These are phyloP conservation scores for Pythium guiyangense DNA, from an alignment of 352 stramenopile species.

Conservation along the genomic window DNA sequence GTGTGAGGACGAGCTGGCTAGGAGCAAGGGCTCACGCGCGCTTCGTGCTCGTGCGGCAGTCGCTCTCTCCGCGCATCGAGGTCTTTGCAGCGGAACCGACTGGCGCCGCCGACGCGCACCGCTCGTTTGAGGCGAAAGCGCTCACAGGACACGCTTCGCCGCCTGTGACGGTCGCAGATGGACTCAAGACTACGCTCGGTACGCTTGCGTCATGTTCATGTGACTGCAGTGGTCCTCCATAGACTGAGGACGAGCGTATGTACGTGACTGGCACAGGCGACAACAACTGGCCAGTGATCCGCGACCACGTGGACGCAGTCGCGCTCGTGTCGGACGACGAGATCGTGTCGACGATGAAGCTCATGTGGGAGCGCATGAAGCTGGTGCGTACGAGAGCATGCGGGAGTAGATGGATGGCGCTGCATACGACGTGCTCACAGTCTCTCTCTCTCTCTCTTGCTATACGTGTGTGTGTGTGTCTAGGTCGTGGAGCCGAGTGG, in stretches of 20 bases:
- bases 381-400: conserved; percentile 24
- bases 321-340: conserved; percentile 82
- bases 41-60: conserved; percentile 5
- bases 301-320: conserved; percentile 83
- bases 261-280: conserved; percentile 33
- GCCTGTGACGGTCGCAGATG: conserved; percentile 54
- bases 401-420: too few species aligned
- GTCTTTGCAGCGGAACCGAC: conserved; percentile 70
- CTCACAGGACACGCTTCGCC: conserved; percentile 37
- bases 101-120: conserved; percentile 53
- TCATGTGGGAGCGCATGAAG: conserved; percentile 91
- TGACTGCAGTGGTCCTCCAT: too few species aligned
- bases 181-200: conserved; percentile 79
- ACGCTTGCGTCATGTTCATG: conserved; percentile 1
- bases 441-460: conserved; percentile 1
- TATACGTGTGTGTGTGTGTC: background rate
- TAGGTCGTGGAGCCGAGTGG: conserved; percentile 70
- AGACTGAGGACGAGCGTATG: too few species aligned
- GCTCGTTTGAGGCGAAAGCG: conserved; percentile 37
- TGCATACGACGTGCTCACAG: background rate
- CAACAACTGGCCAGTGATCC: conserved; percentile 86
- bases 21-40: background rate
- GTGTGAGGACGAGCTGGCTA: too few species aligned
- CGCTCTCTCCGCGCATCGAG: conserved; percentile 39
- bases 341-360: conserved; percentile 74